phyloP scores from a whole-genome alignment of 495 filamentous ascomycete genomes.

The Gamarada debralockiae region DNA sequence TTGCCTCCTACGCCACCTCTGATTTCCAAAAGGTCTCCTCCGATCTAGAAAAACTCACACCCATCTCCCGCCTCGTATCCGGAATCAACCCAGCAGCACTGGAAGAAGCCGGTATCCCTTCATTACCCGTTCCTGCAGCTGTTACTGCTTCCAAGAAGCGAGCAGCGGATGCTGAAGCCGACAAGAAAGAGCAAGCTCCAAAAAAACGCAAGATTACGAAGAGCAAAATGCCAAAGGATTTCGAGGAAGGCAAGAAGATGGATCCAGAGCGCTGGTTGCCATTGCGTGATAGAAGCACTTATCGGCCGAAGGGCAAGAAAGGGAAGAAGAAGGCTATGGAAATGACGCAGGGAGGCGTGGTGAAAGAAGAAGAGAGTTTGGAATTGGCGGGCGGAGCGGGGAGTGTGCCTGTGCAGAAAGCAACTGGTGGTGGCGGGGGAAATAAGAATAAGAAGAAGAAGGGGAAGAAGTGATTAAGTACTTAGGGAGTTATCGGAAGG shows the following conservation, averaged over 20 bases:
- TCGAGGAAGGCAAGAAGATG: constrained; percentile 64
- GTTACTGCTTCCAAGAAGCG: constrained; percentile 52
- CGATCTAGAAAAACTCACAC: constrained; percentile 59
- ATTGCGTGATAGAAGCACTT: constrained; percentile 80
- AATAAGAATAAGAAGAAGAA: constrained; percentile 75
- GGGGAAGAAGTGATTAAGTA: constrained; percentile 47
- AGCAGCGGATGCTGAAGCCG: constrained; percentile 35
- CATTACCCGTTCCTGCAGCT: constrained; percentile 39
- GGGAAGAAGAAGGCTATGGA: constrained; percentile 76
- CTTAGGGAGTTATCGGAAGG: too few species aligned
- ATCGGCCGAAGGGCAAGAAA: constrained; percentile 87
- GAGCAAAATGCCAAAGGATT: constrained; percentile 72
- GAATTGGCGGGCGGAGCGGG: constrained; percentile 61
- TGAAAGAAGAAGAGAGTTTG: constrained; percentile 61
- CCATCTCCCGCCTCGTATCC: constrained; percentile 59
- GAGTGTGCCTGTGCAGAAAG: constrained; percentile 54
- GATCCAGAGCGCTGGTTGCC: constrained; percentile 95
- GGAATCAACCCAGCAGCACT: constrained; percentile 67
- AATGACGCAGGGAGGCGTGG: constrained; percentile 79
- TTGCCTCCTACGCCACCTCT: constrained; percentile 74
- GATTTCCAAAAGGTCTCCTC: constrained; percentile 56
- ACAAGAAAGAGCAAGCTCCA: constrained; percentile 31
- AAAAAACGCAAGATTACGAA: constrained; percentile 67
- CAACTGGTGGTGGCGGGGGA: constrained; percentile 33
- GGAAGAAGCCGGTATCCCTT: constrained; percentile 71